phyloP scores from a whole-genome alignment of 1,139 yeast species.

The Diutina catenulata region DNA sequence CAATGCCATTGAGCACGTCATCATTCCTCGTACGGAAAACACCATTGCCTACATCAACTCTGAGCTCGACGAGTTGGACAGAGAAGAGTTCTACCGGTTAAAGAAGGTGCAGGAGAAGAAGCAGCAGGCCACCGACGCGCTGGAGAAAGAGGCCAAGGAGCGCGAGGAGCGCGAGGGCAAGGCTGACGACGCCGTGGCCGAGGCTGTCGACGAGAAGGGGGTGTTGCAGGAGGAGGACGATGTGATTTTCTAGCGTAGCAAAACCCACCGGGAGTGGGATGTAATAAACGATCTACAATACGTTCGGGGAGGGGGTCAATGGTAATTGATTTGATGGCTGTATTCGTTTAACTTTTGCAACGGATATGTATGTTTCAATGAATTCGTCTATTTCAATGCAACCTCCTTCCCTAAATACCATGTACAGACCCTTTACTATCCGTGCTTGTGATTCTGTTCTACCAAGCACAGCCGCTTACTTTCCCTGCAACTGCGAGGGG shows the following conservation, averaged over 20 bases:
- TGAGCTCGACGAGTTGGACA: slow-evolving; percentile 91
- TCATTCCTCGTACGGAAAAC: slow-evolving; percentile 94
- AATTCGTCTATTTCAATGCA: no score
- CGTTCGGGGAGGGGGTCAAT: no score
- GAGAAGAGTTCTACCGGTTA: slow-evolving; percentile 94
- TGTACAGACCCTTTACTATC: no score
- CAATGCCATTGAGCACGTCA: slow-evolving; percentile 96
- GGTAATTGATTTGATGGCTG: no score
- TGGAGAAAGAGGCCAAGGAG: not conserved
- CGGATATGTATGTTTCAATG: no score
- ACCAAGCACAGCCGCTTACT: no score
- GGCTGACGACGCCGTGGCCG: no score
- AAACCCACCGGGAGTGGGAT: not conserved
- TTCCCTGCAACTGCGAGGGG: slow-evolving; percentile 63
- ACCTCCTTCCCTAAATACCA: no score
- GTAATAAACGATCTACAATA: no score
- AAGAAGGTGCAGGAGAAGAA: slow-evolving; percentile 96
- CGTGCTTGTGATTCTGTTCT: no score
- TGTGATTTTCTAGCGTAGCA: not conserved
- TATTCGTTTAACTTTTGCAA: no score
- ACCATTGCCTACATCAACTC: slow-evolving; percentile 88
- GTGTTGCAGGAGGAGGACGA: slow-evolving; percentile 3
- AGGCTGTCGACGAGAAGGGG: not conserved
- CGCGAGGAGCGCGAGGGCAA: not conserved
- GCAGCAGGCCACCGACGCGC: slow-evolving; percentile 49